Evolutionary conservation across 75 land plant genomes (phyloP).

Genomic region (Picea glauca): DNA sequence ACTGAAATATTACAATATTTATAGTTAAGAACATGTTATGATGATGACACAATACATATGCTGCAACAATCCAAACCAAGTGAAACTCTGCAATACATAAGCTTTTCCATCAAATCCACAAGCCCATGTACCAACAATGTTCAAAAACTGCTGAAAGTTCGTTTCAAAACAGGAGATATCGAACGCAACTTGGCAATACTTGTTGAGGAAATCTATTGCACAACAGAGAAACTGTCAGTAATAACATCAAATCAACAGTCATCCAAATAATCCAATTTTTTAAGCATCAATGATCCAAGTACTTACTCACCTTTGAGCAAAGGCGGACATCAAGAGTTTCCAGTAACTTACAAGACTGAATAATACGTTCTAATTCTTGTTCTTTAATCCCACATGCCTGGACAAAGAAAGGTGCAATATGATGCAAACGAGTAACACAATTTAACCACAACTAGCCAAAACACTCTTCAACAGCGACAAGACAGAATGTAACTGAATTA

Average conservation of each 20-base stretch:
- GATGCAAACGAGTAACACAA: background rate
- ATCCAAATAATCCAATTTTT: background rate
- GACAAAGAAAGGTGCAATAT: background rate
- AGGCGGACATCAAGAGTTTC: constrained; percentile 91
- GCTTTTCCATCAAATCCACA: background rate
- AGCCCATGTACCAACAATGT: background rate
- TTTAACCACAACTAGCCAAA: background rate
- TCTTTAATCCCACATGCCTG: constrained; percentile 80
- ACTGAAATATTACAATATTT: background rate
- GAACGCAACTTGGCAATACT: constrained; percentile 34
- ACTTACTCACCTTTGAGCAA: constrained; percentile 70
- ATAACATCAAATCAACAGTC: background rate
- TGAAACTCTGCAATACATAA: background rate
- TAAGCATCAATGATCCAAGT: background rate
- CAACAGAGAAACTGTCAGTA: background rate
- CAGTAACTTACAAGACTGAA: constrained; percentile 62
- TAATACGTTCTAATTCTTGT: constrained; percentile 52
- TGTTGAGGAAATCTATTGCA: constrained; percentile 22
- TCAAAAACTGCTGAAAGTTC: constrained; percentile 60
- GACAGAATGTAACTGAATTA: background rate
- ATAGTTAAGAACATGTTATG: background rate
- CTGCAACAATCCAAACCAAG: background rate
- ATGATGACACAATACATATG: background rate
- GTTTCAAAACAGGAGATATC: constrained; percentile 70
- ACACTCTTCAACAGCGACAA: background rate